phyloP scores from a whole-genome alignment of 495 filamentous ascomycete species.

The Niebla homalea region DNA sequence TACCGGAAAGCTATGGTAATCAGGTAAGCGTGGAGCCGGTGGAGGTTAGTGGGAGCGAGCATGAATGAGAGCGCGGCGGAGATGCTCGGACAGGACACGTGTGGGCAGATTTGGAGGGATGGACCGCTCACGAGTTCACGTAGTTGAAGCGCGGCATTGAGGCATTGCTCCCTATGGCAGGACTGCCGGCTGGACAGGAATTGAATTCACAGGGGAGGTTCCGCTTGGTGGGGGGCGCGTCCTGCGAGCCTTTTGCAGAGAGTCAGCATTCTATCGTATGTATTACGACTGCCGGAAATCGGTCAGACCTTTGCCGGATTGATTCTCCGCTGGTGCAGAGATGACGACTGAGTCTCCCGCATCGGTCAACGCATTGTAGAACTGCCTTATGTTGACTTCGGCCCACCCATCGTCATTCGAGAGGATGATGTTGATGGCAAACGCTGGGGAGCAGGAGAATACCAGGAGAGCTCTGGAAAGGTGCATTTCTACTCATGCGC shows the following conservation, averaged over 20 bases:
- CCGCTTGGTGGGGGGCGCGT: constrained; percentile 32
- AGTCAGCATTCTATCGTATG: background rate
- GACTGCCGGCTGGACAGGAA: constrained; percentile 42
- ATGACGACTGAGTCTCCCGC: constrained; percentile 47
- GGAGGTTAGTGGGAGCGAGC: no score
- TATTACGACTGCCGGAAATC: background rate
- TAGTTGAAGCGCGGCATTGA: constrained; percentile 48
- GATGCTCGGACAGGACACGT: no score
- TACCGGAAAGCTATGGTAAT: no score
- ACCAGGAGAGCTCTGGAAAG: no score
- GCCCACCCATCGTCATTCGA: constrained; percentile 66
- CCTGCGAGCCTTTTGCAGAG: constrained; percentile 34
- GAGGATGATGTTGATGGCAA: constrained; percentile 51
- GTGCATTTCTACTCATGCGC: no score
- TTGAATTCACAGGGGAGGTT: constrained; percentile 39
- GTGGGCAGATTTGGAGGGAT: no score
- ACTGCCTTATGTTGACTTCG: constrained; percentile 45
- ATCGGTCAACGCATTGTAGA: constrained; percentile 37
- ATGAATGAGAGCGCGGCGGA: no score
- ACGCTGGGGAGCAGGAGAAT: no score
- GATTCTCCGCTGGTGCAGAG: constrained; percentile 49
- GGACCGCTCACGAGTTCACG: constrained; percentile 62
- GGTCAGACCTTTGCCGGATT: constrained; percentile 44
- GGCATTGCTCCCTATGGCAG: constrained; percentile 39
- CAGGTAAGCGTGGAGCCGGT: no score